Conservation (phyloP, 139 green algal species). For the Klebsormidium nitens region DNA sequence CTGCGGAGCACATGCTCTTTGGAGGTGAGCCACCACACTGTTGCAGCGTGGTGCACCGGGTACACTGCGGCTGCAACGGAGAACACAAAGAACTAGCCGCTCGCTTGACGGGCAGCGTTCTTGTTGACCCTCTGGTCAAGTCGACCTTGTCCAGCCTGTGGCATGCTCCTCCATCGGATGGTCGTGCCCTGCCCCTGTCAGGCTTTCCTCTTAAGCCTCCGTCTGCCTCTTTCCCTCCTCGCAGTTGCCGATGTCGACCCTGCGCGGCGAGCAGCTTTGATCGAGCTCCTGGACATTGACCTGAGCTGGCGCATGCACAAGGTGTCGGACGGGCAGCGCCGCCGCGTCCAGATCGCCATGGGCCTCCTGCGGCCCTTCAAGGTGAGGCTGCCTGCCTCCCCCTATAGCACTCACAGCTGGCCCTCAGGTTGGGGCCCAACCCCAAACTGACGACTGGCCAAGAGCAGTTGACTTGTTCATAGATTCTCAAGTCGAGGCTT, state of each 20-base stretch:
- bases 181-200: too few species aligned
- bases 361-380: conserved; percentile 89
- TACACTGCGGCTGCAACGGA: too few species aligned
- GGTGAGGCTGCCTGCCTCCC: conserved; percentile 79
- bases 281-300: conserved; percentile 88
- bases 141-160: too few species aligned
- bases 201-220: neutral
- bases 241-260: conserved; percentile 32
- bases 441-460: conserved; percentile 88
- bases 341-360: conserved; percentile 93
- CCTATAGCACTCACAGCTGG: too few species aligned
- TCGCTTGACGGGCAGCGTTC: too few species aligned
- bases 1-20: conserved; percentile 80
- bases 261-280: conserved; percentile 16
- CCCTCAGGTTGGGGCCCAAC: too few species aligned
- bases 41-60: neutral
- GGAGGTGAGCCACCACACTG: conserved; percentile 10
- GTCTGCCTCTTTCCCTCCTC: neutral
- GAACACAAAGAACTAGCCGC: too few species aligned
- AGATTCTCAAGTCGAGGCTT: too few species aligned
- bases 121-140: too few species aligned
- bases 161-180: too few species aligned
- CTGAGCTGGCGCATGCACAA: conserved; percentile 85
- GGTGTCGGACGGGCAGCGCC: conserved; percentile 90
- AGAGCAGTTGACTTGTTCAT: too few species aligned